A percentile compares a stretch with the other conserved stretches of the same genome.
Conservation (phyloP, 768 basidiomycete species). For the Rhodotorula sphaerocarpa region DNA sequence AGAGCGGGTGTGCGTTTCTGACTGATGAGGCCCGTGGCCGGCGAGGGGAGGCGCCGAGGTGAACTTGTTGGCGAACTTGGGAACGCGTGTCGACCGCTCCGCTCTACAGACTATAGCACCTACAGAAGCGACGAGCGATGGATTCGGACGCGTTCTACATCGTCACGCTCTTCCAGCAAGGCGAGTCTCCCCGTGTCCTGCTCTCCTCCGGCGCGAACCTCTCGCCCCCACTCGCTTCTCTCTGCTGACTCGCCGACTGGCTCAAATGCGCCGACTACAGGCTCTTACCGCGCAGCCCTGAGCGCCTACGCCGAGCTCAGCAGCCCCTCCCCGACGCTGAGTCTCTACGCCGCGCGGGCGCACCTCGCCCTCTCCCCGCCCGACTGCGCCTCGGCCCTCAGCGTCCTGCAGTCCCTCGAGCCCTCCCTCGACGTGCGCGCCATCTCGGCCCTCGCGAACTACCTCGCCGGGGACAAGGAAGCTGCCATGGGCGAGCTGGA, state of each 20-base stretch:
- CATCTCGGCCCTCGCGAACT: constrained; percentile 21
- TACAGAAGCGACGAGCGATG: too few species aligned
- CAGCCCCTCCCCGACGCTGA: constrained; percentile 18
- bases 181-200: neutral
- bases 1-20: too few species aligned
- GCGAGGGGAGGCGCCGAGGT: too few species aligned
- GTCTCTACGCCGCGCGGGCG: constrained; percentile 33
- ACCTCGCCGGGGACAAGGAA: constrained; percentile 18
- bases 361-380: constrained; percentile 36
- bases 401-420: constrained; percentile 18
- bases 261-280: neutral
- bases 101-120: too few species aligned
- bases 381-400: neutral
- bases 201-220: neutral
- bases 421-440: constrained; percentile 30
- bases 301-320: constrained; percentile 19
- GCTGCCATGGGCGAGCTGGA: constrained; percentile 26
- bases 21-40: too few species aligned
- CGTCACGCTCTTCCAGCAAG: constrained; percentile 28
- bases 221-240: neutral
- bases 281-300: constrained; percentile 33
- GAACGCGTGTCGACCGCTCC: too few species aligned
- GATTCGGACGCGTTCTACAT: constrained; percentile 32
- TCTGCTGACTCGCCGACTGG: neutral
- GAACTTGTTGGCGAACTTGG: too few species aligned